A percentile compares a stretch with the other conserved stretches of the same genome.
Conservation (phyloP, 768 basidiomycete genomes). For the Gymnopilus dilepis region DNA sequence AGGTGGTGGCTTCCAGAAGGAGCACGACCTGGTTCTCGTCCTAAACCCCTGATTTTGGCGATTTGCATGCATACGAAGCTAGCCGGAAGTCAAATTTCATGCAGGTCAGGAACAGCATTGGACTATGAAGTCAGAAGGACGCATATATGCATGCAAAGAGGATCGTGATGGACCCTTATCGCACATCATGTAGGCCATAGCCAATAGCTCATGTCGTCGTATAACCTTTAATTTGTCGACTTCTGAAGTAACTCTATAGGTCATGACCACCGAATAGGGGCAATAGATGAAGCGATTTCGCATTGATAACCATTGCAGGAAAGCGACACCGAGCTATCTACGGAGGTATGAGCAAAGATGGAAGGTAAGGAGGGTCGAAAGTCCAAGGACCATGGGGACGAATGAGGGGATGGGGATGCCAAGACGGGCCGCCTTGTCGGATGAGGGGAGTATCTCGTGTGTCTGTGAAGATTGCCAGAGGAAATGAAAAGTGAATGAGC, state of each 20-base stretch:
- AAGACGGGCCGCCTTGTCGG: neutral
- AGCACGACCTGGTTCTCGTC: constrained; percentile 39
- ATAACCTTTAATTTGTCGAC: neutral
- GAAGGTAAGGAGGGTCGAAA: neutral
- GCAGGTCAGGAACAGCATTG: neutral
- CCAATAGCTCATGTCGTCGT: neutral
- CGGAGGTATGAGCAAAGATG: neutral
- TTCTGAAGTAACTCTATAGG: neutral
- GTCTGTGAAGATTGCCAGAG: neutral
- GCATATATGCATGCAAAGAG: neutral
- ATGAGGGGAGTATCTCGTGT: neutral
- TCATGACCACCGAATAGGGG: neutral
- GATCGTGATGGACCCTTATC: neutral
- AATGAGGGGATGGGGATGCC: neutral
- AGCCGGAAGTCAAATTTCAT: neutral
- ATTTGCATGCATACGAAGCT: neutral
- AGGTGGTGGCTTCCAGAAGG: constrained; percentile 45
- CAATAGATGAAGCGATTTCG: neutral
- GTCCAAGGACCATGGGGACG: neutral
- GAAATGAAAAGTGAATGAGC: neutral
- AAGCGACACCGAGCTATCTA: neutral
- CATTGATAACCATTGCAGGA: neutral
- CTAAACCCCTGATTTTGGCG: neutral
- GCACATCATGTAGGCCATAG: neutral
- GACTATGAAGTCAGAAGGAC: neutral